Evolutionary conservation across 768 basidiomycete species (phyloP), one percentile per base, ranked within the genome.

Genomic region (Amanita brunnescens): DNA sequence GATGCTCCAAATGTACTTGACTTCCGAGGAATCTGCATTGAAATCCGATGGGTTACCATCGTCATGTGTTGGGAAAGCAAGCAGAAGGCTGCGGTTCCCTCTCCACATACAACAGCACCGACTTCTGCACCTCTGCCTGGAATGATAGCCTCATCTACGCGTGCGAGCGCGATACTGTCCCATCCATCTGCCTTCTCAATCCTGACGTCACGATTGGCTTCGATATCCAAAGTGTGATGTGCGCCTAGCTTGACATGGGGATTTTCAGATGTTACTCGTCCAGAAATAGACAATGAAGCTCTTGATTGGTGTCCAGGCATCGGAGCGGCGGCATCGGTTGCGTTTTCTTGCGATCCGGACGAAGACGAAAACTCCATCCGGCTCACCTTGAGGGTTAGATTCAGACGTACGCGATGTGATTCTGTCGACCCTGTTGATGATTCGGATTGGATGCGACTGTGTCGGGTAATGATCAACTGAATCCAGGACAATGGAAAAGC

Each of bases 61-160:
- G 96, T 99, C 85, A 98, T 94, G 66, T 98, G 94, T 59, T 98
- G 86, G 1, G 94, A 97, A 12, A 99, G 74, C 26, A 99, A 69
- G 66, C 96, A 98, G 64, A 99, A 88, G 8, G 91, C 85, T 1
- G 96, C 96, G 2, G 81, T 84, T 16, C 96, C 96, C 73, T 99
- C 96, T 30, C 96, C 95, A 57, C 90, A 91, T 3, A 99, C 91
- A 20, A 99, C 77, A 0, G 96, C 96, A 12, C 90, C 96, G 3
- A 99, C 86, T 61, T 99, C 96, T 4, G 96, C 96, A 0, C 96
- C 95, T 58, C 87, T 74, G 21, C 95, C 96, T n/a, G 92, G 92
- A 34, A 89, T 72, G 49, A 91, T 93, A 18, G 92, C 80, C 55
- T 98, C 96, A 47, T 88, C 75, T 0, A 99, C 80, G 16, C 95